A percentile compares a stretch with the other conserved stretches of the same genome.
phyloP scores from a whole-genome alignment of 2,329 filamentous ascomycete genomes.

The Apiospora koreana region DNA sequence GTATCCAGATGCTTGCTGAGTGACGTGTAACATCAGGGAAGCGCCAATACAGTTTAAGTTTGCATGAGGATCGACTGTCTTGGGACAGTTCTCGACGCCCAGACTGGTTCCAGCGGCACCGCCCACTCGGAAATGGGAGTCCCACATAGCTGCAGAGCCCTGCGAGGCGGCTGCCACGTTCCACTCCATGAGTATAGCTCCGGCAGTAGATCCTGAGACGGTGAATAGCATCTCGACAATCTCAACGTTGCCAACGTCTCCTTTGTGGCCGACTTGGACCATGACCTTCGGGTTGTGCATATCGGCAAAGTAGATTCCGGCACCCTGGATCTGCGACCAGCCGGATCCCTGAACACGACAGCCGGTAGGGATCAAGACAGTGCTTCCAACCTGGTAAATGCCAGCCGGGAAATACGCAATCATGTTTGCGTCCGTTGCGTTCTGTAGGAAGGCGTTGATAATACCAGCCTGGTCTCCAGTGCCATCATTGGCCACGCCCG shows the following conservation, averaged over 20 bases:
- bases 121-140: constrained; percentile 73
- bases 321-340: constrained; percentile 70
- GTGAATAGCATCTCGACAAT: constrained; percentile 69
- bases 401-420: constrained; percentile 29
- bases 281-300: constrained; percentile 62
- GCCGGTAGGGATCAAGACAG: constrained; percentile 53
- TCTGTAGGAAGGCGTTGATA: constrained; percentile 26
- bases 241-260: constrained; percentile 65
- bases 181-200: constrained; percentile 73
- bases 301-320: constrained; percentile 58
- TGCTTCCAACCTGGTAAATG: constrained; percentile 25
- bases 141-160: constrained; percentile 59
- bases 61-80: constrained; percentile 42
- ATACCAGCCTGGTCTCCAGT: constrained; percentile 27
- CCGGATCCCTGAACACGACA: constrained; percentile 66
- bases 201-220: constrained; percentile 66
- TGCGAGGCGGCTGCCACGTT: constrained; percentile 59
- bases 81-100: constrained; percentile 61
- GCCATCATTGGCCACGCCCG: constrained; percentile 34
- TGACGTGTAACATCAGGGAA: constrained; percentile 52
- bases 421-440: background rate
- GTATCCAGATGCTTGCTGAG: constrained; percentile 45
- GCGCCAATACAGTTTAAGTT: constrained; percentile 59
- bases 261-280: constrained; percentile 63
- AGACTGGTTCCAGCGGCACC: constrained; percentile 69